phyloP scores from a whole-genome alignment of 495 filamentous ascomycete species.

The Terfezia boudieri region DNA sequence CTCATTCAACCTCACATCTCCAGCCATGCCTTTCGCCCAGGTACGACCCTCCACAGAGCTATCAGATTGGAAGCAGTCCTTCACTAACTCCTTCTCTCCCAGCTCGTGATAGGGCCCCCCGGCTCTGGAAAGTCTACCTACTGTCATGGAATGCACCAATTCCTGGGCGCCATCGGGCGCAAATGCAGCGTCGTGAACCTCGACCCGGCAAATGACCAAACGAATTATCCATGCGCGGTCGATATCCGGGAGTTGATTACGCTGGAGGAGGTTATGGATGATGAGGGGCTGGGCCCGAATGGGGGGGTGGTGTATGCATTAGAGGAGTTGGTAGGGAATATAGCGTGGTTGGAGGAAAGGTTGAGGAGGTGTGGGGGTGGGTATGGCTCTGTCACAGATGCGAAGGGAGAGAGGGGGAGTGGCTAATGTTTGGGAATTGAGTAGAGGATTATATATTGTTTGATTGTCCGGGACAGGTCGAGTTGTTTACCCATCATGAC shows the following conservation, averaged over 20 bases:
- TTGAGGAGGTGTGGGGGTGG: constrained; percentile 44
- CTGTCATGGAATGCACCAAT: constrained; percentile 97
- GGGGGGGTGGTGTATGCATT: constrained; percentile 81
- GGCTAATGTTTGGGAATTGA: background rate
- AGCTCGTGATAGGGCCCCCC: constrained; percentile 78
- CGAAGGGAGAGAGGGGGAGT: background rate
- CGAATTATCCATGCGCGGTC: constrained; percentile 58
- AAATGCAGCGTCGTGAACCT: constrained; percentile 91
- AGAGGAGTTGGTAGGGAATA: constrained; percentile 81
- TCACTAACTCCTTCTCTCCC: constrained; percentile 20
- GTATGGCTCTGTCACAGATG: constrained; percentile 2
- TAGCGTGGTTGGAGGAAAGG: constrained; percentile 69
- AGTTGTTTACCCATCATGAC: constrained; percentile 84
- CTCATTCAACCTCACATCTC: no score
- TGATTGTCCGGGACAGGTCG: constrained; percentile 90
- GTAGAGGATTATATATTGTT: constrained; percentile 83
- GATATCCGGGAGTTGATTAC: constrained; percentile 77
- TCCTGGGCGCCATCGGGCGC: constrained; percentile 78
- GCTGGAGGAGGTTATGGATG: constrained; percentile 85
- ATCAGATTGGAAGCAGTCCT: background rate
- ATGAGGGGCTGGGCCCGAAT: constrained; percentile 77
- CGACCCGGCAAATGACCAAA: constrained; percentile 84
- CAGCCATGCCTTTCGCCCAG: constrained; percentile 18
- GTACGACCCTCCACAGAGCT: constrained; percentile 1
- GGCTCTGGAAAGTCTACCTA: constrained; percentile 93